Base-by-base conservation (phyloP, 1,139 yeast genomes). In the Hemisphaericaspora xylofermentans region DNA sequence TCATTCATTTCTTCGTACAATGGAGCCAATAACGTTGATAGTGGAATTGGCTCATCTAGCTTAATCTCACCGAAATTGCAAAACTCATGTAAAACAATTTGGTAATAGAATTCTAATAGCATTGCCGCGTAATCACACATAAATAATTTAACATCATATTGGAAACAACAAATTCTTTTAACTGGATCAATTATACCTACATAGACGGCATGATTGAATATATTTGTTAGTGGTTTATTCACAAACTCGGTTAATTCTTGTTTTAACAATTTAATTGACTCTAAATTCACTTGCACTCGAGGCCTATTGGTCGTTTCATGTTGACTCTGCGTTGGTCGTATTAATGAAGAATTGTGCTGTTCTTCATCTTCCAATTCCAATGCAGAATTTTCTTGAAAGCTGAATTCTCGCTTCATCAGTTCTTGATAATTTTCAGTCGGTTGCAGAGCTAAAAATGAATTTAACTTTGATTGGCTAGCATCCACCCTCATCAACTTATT, bases 111-210 rank as follows among this genome's bases (percentile, higher is more conserved):
- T 48, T 87, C 91, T 46, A 66, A 64, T 25, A 84, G 67, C 1
- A 88, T 59, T 0, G 86, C 73, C 0, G 85, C 88, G 59, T 89
- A 93, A 59, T 93, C 97, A 31, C 94, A 81, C 16, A 93, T 62
- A 56, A 76, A 85, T 26, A 93, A 67, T 44, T 80, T 80, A 9
- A 91, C 84, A 48, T 85, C 96, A 54, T 82, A 78, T 56, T 94
- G 99, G 40, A 93, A 71, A 18, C 96, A 86, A 13, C 86, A 82
- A 14, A 93, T 64, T 30, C 98, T 68, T 48, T 80, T 75, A 4
- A 61, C 57, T 19, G 76, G 77, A 58, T 91, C 98, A 1, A 88
- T 93, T 4, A 93, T 66, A 0, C 99, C 98, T 8, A 93, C 83
- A 56, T 76, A 88, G 0, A 84, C 79, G 40, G 86, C 78, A 44